Evolutionary conservation across 2,329 filamentous ascomycete species (phyloP).

Genomic region (Neofusicoccum laricinum): DNA sequence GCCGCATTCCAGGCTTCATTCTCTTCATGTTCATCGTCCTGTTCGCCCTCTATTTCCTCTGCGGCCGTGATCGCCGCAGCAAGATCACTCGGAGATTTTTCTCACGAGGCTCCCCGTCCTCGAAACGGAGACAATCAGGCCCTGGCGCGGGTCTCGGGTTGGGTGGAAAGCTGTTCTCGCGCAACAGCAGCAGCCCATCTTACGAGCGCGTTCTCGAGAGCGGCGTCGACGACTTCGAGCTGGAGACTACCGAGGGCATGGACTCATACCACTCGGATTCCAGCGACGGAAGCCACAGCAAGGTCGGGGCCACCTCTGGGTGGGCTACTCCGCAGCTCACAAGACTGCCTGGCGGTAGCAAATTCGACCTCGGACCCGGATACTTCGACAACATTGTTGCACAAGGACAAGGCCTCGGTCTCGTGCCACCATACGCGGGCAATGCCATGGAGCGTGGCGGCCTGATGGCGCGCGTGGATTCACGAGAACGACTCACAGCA

Average conservation of each 20-base stretch:
- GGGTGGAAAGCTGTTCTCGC: conserved; percentile 46
- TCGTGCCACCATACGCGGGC: conserved; percentile 25
- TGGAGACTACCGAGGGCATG: conserved; percentile 64
- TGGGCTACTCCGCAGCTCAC: conserved; percentile 65
- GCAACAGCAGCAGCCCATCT: conserved; percentile 40
- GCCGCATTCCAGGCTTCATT: conserved; percentile 69
- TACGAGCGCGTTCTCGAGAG: conserved; percentile 89
- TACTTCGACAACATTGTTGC: conserved; percentile 26
- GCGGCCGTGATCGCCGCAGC: conserved; percentile 72
- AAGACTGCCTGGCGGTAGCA: conserved; percentile 16
- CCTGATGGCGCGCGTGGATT: conserved; percentile 78
- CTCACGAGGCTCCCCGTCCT: conserved; percentile 34
- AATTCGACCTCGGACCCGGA: conserved; percentile 18
- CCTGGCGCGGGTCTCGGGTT: conserved; percentile 20
- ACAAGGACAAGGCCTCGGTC: conserved; percentile 33
- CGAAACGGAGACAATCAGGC: conserved; percentile 27
- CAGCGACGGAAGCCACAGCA: conserved; percentile 58
- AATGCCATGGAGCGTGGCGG: conserved; percentile 63
- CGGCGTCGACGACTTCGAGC: conserved; percentile 68
- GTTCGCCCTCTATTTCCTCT: conserved; percentile 68
- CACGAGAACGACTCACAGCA: conserved; percentile 70
- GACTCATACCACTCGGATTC: conserved; percentile 17
- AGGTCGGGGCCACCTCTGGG: conserved; percentile 61
- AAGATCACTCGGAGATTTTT: conserved; percentile 51
- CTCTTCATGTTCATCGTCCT: conserved; percentile 73